Conservation (phyloP, 2,329 filamentous ascomycete genomes). For the Phialophora verrucosa region DNA sequence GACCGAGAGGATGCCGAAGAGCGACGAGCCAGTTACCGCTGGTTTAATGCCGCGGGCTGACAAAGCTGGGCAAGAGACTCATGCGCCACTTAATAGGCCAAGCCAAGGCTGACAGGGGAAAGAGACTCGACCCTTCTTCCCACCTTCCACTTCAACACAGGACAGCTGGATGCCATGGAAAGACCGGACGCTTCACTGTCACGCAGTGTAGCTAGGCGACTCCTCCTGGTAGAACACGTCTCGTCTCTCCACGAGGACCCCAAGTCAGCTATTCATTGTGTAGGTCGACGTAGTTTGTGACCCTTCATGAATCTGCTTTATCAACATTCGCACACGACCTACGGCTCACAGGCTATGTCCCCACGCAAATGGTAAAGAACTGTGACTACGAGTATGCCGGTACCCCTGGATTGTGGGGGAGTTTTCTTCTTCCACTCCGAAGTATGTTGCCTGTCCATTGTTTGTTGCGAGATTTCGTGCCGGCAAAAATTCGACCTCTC, state of each 20-base stretch:
- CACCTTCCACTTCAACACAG: background rate
- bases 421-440: background rate
- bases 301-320: background rate
- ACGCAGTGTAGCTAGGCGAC: background rate
- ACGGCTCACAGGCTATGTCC: background rate
- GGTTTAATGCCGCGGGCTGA: background rate
- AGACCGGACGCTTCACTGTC: background rate
- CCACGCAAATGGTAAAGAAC: background rate
- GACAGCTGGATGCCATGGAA: background rate
- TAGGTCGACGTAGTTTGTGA: background rate
- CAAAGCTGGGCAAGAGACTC: conserved; percentile 6
- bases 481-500: background rate
- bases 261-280: background rate
- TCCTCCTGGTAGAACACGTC: background rate
- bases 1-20: background rate
- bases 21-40: background rate
- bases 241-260: background rate
- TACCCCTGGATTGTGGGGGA: background rate
- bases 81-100: conserved; percentile 30
- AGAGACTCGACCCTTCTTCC: background rate
- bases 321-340: background rate
- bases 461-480: background rate
- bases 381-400: background rate
- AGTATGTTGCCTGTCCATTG: background rate
- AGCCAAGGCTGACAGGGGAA: conserved; percentile 8